Conservation (phyloP, 2,329 filamentous ascomycete species). For the Monosporascus sp. region DNA sequence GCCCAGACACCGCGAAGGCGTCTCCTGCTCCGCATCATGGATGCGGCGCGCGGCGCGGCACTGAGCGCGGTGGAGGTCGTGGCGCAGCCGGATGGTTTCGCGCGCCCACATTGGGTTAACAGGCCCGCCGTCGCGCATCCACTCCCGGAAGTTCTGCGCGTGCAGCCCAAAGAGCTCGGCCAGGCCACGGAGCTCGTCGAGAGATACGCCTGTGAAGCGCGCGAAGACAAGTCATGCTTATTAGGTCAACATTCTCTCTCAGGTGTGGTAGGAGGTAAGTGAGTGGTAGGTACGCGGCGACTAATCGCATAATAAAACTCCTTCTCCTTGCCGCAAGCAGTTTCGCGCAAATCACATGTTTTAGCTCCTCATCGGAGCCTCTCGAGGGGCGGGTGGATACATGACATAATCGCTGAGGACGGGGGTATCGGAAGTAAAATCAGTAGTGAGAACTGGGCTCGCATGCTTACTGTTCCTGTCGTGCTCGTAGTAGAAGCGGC, state of each 20-base stretch:
- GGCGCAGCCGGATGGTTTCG: conserved; percentile 44
- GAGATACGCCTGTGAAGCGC: conserved; percentile 39
- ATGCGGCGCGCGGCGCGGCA: conserved; percentile 53
- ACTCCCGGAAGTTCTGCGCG: conserved; percentile 46
- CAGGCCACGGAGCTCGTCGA: conserved; percentile 44
- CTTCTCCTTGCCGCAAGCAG: no score
- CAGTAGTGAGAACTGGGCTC: not conserved
- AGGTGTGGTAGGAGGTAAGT: not conserved
- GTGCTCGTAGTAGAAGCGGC: conserved; percentile 52
- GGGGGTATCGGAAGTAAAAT: not conserved
- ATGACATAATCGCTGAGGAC: no score
- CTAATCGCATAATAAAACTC: no score
- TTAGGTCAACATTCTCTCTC: conserved; percentile 17
- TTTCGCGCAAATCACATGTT: no score
- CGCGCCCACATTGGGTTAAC: conserved; percentile 51
- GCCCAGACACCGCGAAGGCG: conserved; percentile 46
- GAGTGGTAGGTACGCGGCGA: no score
- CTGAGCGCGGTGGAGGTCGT: conserved; percentile 51
- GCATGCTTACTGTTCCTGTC: conserved; percentile 45
- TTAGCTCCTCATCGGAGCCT: no score
- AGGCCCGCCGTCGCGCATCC: conserved; percentile 48
- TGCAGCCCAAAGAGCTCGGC: conserved; percentile 42
- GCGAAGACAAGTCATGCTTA: conserved; percentile 9
- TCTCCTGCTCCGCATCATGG: conserved; percentile 44
- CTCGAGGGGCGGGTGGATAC: no score